Conservation (phyloP, 129 eudicot genomes). For the Saussurea involucrata region DNA sequence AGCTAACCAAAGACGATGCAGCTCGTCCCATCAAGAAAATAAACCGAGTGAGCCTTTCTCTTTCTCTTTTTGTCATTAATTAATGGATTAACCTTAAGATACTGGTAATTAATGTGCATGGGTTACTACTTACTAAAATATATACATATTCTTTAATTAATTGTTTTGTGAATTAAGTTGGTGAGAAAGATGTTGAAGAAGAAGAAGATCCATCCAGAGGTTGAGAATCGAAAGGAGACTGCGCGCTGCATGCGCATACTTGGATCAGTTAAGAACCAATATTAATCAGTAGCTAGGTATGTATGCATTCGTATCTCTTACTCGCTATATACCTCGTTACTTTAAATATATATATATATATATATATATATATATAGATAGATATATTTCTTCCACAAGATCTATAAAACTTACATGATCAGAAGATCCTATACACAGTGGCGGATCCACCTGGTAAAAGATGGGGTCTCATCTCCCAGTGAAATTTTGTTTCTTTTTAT, state of each 20-base stretch:
- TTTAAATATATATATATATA: too few species aligned
- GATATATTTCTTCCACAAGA: not conserved
- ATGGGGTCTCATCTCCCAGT: too few species aligned
- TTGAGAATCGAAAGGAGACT: conserved; percentile 30
- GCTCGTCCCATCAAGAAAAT: conserved; percentile 53
- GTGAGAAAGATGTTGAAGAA: conserved; percentile 67
- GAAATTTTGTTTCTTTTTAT: too few species aligned
- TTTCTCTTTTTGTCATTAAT: not conserved
- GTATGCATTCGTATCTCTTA: not conserved
- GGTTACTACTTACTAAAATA: not conserved
- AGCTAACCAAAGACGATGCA: conserved; percentile 23
- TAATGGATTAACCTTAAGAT: not conserved
- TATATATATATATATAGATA: too few species aligned
- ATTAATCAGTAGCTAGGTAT: not conserved
- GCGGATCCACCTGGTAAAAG: too few species aligned
- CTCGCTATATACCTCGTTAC: not conserved
- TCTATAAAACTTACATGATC: too few species aligned
- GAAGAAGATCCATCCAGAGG: conserved; percentile 76
- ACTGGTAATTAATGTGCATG: not conserved
- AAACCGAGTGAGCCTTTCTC: conserved; percentile 38
- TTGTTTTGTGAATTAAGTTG: conserved; percentile 33
- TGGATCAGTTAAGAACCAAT: conserved; percentile 11
- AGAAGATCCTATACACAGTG: too few species aligned
- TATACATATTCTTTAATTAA: not conserved
- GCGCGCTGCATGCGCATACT: not conserved